Base-by-base conservation (phyloP, 139 green algal genomes). In the Chlorella sp. region DNA sequence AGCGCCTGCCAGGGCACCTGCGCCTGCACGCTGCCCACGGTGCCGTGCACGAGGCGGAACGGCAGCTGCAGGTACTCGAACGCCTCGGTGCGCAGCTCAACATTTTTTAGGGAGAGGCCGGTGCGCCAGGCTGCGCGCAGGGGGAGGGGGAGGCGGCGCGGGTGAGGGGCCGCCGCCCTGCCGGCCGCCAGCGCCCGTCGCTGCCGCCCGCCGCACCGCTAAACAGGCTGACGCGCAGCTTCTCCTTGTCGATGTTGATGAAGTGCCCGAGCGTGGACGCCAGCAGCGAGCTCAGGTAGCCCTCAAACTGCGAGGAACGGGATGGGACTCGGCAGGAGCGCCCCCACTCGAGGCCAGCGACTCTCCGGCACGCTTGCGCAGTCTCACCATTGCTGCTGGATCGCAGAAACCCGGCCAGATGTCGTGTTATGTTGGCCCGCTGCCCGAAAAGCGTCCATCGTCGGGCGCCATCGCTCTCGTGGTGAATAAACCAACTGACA, bases 21-120 rank as follows among this genome's bases (percentile, higher is more conserved):
- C 31, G 82, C 70, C 66, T 83, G 72, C 11, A 90, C 36, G 25
- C 75, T 61, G 17, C 84, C 86, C 29, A 91, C 61, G 33, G 42
- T 38, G 35, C 84, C 86, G 23, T 62, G 36, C 12, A 74, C 43
- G n/a, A 91, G 56, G 45, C 58, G 53, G 29, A 90, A 65, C 8
- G 86, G 86, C 29, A 90, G 76, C 61, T 88, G 65, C 51, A 90
- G 64, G 64, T 84, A 82, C 31, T 90, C 82, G 15, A 90, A 86
- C 0, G 85, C 85, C n/a, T 88, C 86, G 9, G 51, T 36, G 11
- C 84, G 84, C 21, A 91, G 67, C 27, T 33, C 50, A 8, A 91
- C 82, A 40, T 90, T 79, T 33, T 89, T 43, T 77, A 91, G 59
- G 15, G 67, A 84, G 8, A 90, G 11, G 31, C 86, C 84, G n/a